Conservation (phyloP, 805 yeast genomes). For the Lipomyces yamanashiensis region DNA sequence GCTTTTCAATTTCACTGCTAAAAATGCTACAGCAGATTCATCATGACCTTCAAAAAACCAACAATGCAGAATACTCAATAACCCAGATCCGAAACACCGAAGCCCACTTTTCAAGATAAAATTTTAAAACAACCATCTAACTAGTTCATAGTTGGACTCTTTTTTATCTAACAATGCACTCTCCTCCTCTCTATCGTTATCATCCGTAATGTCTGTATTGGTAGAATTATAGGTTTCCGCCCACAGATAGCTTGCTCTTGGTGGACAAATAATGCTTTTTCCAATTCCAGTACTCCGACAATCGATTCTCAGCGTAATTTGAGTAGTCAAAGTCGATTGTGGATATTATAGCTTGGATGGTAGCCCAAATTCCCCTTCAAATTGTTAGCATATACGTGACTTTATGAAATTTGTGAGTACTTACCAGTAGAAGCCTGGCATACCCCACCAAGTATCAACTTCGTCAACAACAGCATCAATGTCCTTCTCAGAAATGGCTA, state of each 20-base stretch:
- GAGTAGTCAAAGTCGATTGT: conserved; percentile 74
- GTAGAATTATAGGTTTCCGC: background rate
- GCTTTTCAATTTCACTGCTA: background rate
- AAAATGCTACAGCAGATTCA: background rate
- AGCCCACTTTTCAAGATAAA: background rate
- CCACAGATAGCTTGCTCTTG: background rate
- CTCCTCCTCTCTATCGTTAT: background rate
- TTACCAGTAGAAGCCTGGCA: conserved; percentile 76
- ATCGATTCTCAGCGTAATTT: conserved; percentile 60
- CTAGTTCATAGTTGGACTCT: background rate
- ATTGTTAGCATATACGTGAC: background rate
- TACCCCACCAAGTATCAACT: conserved; percentile 65
- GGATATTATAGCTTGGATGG: conserved; percentile 70
- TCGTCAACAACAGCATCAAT: conserved; percentile 59
- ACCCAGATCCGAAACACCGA: conserved; percentile 10
- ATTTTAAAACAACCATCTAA: background rate
- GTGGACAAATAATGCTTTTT: conserved; percentile 40
- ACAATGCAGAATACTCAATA: conserved; percentile 5
- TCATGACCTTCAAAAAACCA: background rate
- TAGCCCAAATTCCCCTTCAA: conserved; percentile 73
- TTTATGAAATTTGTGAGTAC: background rate
- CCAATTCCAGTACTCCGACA: conserved; percentile 75
- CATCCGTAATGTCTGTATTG: background rate
- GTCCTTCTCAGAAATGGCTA: conserved; percentile 38
- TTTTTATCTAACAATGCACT: background rate